Evolutionary conservation across 73 alveolate species (phyloP), one percentile per base, ranked within the genome.

Genomic region (Stentor coeruleus): DNA sequence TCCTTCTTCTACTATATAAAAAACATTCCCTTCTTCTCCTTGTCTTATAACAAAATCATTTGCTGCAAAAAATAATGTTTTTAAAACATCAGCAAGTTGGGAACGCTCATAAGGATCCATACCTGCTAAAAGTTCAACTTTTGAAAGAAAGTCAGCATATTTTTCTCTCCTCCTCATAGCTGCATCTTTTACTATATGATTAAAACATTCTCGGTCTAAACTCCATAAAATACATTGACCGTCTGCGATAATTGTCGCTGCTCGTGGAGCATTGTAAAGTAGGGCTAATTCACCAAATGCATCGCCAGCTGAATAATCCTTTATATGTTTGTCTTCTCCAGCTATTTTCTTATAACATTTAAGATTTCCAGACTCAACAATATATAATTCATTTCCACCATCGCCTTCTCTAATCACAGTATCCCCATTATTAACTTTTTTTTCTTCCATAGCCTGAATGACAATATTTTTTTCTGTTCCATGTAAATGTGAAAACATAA

Each of bases 71-170:
- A 75, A 84, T 38, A 92, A 95, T 35, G 94, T 90, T 87, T 93
- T 94, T 75, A 97, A 82, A 38, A 99, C 99, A 92, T 97, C 99
- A 1, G 98, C 93, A 26, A 97, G 85, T 85, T 97, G 93, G 80
- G 92, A 84, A 84, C 98, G 92, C 87, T 97, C 99, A 91, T 97
- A 97, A 39, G 96, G 93, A 81, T 98, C 99, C 94, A 98, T 94
- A 28, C 83, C 55, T 58, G 59, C 60, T 74, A 87, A 60, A 38
- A 87, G 60, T 28, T 96, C 96, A 3, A 95, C 98, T 35, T 89
- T 92, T 77, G 86, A 81, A 41, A 96, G 87, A 84, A 95, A 92
- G 72, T 89, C 91, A 83, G 89, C 97, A 86, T 88, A 97, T 86
- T 90, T 85, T 81, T 97, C 98, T 38, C 98, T 95, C 66, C 93